These are phyloP conservation scores for Astrothelium macrocarpum DNA, from an alignment of 495 filamentous ascomycete genomes.

Conservation along the genomic window DNA sequence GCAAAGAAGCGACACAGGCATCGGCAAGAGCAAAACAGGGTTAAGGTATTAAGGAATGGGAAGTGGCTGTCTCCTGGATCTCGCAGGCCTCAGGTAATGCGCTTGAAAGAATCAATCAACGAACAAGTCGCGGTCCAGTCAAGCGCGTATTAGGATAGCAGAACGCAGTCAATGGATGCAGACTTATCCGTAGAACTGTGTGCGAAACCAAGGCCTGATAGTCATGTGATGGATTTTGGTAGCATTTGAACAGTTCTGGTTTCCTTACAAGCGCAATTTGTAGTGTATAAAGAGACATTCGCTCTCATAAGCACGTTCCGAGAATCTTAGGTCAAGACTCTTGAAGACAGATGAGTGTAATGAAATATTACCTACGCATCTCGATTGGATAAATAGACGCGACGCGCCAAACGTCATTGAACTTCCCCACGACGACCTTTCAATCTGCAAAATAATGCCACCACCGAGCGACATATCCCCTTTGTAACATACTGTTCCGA, in stretches of 20 bases:
- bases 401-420: neutral
- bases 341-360: too few relatives aligned
- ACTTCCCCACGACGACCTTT: neutral
- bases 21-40: conserved; percentile 22
- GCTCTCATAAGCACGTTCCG: too few relatives aligned
- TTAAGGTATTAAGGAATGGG: conserved; percentile 1
- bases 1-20: conserved; percentile 22
- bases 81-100: neutral
- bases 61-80: neutral
- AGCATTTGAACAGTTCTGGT: conserved; percentile 11
- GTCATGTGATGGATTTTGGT: neutral
- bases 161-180: neutral
- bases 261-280: conserved; percentile 9
- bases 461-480: neutral
- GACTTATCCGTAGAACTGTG: neutral
- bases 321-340: too few relatives aligned
- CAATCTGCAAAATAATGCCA: neutral
- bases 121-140: neutral
- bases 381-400: neutral
- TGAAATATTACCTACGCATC: neutral
- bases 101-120: neutral
- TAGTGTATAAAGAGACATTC: too few relatives aligned
- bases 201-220: neutral
- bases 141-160: neutral
- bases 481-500: neutral